A percentile compares a stretch with the other conserved stretches of the same genome.
Evolutionary conservation across 2,329 filamentous ascomycete species (phyloP).

Genomic region (Fusarium annulatum): DNA sequence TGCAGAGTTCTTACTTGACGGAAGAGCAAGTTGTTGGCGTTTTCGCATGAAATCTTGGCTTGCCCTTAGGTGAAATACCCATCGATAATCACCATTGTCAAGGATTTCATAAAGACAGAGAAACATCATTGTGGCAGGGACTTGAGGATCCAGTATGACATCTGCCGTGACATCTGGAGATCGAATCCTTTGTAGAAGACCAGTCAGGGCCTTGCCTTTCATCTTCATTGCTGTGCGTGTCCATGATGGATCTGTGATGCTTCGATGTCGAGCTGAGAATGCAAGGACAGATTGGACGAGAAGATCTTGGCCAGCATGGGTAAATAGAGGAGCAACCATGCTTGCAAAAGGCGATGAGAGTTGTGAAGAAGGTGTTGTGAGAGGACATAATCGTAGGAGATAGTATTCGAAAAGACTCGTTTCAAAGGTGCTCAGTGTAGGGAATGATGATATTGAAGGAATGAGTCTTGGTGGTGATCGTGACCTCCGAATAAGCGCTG

Average conservation of each 20-base stretch:
- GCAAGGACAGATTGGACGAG: slow-evolving; percentile 36
- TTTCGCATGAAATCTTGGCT: slow-evolving; percentile 59
- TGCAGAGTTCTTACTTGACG: not conserved
- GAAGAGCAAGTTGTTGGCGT: slow-evolving; percentile 44
- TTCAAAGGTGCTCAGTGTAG: slow-evolving; percentile 13
- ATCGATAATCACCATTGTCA: slow-evolving; percentile 46
- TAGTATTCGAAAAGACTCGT: slow-evolving; percentile 39
- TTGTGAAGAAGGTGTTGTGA: slow-evolving; percentile 36
- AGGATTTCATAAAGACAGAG: slow-evolving; percentile 41
- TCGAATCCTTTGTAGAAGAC: slow-evolving; percentile 8
- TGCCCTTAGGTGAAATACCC: slow-evolving; percentile 60
- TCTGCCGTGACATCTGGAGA: slow-evolving; percentile 26
- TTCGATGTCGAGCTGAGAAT: slow-evolving; percentile 37
- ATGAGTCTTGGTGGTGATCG: not conserved
- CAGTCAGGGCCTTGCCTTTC: slow-evolving; percentile 30
- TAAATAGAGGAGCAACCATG: slow-evolving; percentile 38
- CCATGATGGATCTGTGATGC: slow-evolving; percentile 32
- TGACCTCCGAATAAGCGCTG: slow-evolving; percentile 4
- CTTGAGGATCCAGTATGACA: slow-evolving; percentile 32
- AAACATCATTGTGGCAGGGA: slow-evolving; percentile 42
- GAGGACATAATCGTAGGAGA: slow-evolving; percentile 32
- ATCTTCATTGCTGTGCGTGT: slow-evolving; percentile 28
- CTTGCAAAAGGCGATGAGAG: slow-evolving; percentile 32
- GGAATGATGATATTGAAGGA: slow-evolving; percentile 23
- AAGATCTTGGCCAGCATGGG: slow-evolving; percentile 29